phyloP scores from a whole-genome alignment of 1,284 basidiomycete genomes.

The Malassezia sympodialis region DNA sequence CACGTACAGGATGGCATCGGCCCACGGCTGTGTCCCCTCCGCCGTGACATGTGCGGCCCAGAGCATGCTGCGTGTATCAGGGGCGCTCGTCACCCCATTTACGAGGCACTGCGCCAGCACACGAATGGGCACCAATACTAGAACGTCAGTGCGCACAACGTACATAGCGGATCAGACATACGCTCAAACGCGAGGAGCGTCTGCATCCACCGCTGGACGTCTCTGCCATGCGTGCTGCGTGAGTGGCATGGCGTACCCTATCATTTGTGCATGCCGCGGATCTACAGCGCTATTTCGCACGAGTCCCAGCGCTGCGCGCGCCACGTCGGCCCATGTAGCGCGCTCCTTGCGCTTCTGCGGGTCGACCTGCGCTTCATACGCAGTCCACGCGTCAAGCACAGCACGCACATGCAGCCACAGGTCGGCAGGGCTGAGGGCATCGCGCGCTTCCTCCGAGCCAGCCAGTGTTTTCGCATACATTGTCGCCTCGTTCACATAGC shows the following conservation, averaged over 20 bases:
- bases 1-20: not conserved
- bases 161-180: conserved; percentile 12
- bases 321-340: not conserved
- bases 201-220: not conserved
- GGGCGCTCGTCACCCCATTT: conserved; percentile 3
- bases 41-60: not conserved
- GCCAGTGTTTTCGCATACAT: not conserved
- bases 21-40: not conserved
- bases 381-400: not conserved
- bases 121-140: conserved; percentile 3
- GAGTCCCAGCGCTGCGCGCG: conserved; percentile 2
- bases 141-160: not conserved
- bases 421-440: not conserved
- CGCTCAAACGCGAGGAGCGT: conserved; percentile 10
- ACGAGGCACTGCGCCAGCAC: conserved; percentile 12
- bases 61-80: not conserved
- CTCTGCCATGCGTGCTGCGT: not conserved
- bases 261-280: not conserved
- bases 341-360: not conserved
- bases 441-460: not conserved
- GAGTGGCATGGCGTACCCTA: not conserved
- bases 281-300: conserved; percentile 6
- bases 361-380: not conserved
- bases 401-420: not conserved
- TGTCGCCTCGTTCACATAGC: not conserved